phyloP scores from a whole-genome alignment of 768 basidiomycete genomes.

The Termitomyces heimii region DNA sequence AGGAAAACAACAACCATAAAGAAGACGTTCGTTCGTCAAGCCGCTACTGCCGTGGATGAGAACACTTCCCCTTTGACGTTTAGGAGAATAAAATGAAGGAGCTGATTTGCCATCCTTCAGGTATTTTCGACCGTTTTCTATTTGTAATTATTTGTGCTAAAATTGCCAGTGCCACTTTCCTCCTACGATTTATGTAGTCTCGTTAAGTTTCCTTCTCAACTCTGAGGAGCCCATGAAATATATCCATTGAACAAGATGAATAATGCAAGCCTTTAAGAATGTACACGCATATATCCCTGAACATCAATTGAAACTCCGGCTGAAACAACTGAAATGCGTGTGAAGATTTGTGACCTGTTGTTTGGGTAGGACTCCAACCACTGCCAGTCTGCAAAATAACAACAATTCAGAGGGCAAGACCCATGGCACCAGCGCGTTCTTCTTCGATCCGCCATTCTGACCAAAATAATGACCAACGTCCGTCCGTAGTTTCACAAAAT shows the following conservation, averaged over 20 bases:
- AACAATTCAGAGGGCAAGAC: slow-evolving; percentile 42
- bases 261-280: neutral
- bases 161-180: neutral
- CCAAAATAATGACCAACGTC: slow-evolving; percentile 30
- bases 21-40: neutral
- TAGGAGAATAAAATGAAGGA: neutral
- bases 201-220: neutral
- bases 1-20: neutral
- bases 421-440: slow-evolving; percentile 79
- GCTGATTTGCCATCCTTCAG: neutral
- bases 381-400: slow-evolving; percentile 31
- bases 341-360: slow-evolving; percentile 13
- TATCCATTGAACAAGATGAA: no score
- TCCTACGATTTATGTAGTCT: no score
- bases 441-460: slow-evolving; percentile 43
- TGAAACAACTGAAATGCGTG: slow-evolving; percentile 14
- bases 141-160: neutral
- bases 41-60: neutral
- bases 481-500: slow-evolving; percentile 22
- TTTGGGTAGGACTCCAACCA: slow-evolving; percentile 41
- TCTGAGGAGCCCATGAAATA: neutral
- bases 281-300: neutral
- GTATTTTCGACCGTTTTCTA: neutral
- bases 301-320: slow-evolving; percentile 15
- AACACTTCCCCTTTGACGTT: neutral